Conservation (phyloP, 306 rosid species). For the Vigna angularis region DNA sequence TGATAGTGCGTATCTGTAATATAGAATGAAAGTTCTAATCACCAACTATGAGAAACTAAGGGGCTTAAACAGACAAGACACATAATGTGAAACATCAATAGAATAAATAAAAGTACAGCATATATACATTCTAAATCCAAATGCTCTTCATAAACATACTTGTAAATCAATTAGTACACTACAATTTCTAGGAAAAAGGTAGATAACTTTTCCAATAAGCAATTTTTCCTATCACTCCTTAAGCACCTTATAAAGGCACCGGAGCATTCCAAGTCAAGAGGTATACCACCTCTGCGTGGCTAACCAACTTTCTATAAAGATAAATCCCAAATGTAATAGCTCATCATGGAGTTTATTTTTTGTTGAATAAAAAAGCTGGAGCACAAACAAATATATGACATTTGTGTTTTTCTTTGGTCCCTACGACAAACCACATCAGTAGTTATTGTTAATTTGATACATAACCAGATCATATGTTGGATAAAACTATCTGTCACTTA, state of each 20-base stretch:
- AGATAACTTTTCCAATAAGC: conserved; percentile 34
- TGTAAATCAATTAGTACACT: conserved; percentile 16
- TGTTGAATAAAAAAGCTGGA: conserved; percentile 8
- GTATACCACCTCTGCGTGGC: conserved; percentile 21
- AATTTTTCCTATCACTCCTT: conserved; percentile 20
- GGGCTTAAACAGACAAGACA: not conserved
- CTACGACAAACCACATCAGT: conserved; percentile 23
- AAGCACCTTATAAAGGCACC: conserved; percentile 29
- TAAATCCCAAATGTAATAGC: conserved; percentile 5
- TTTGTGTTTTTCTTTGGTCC: conserved; percentile 13
- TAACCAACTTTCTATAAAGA: conserved; percentile 34
- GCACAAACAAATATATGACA: not conserved
- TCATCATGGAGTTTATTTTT: conserved; percentile 14
- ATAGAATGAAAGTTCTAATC: conserved; percentile 34
- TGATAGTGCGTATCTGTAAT: conserved; percentile 86
- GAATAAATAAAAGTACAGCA: conserved; percentile 23
- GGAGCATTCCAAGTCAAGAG: conserved; percentile 20
- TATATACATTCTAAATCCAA: conserved; percentile 36
- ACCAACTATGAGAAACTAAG: conserved; percentile 34
- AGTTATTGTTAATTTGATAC: not conserved
- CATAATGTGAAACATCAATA: conserved; percentile 24
- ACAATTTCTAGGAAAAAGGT: conserved; percentile 24
- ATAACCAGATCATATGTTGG: conserved; percentile 18
- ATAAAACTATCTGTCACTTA: conserved; percentile 14
- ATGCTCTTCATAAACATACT: conserved; percentile 23